Percentiles rank a stretch among this genome's conserved stretches.
Evolutionary conservation across 441 rosid genomes (phyloP).

Genomic region (Populus hybrid): DNA sequence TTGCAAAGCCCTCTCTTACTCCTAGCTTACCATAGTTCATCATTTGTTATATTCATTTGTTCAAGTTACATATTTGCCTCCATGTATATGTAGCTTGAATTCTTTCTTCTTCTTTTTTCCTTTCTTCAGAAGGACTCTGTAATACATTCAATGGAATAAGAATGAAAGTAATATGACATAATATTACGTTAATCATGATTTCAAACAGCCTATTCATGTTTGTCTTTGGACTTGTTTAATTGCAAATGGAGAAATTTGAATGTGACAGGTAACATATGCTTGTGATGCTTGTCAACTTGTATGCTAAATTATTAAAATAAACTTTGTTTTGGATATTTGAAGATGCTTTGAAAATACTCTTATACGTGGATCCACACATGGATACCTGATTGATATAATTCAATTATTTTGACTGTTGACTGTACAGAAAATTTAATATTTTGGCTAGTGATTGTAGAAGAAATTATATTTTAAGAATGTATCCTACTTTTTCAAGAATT

Average conservation of each 20-base stretch:
- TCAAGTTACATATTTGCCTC: neutral
- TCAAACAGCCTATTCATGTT: neutral
- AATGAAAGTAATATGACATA: neutral
- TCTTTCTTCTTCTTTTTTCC: neutral
- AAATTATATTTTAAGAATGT: neutral
- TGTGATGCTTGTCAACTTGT: neutral
- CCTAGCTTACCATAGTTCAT: conserved; percentile 48
- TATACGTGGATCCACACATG: neutral
- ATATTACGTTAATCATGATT: neutral
- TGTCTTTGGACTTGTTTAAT: neutral
- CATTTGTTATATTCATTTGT: neutral
- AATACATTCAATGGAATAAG: neutral
- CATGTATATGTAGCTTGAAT: neutral
- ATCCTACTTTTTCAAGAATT: too few relatives aligned
- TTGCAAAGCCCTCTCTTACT: conserved; percentile 62
- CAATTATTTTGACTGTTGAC: neutral
- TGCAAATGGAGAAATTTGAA: too few relatives aligned
- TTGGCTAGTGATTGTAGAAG: neutral
- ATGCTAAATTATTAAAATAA: neutral
- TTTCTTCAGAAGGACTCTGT: neutral
- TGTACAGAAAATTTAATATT: neutral
- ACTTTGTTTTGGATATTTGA: too few relatives aligned
- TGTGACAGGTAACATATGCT: neutral
- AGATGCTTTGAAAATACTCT: too few relatives aligned
- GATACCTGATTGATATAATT: neutral